Base-by-base conservation (phyloP, 179 eudicot genomes). In the Drosera spatulata region DNA sequence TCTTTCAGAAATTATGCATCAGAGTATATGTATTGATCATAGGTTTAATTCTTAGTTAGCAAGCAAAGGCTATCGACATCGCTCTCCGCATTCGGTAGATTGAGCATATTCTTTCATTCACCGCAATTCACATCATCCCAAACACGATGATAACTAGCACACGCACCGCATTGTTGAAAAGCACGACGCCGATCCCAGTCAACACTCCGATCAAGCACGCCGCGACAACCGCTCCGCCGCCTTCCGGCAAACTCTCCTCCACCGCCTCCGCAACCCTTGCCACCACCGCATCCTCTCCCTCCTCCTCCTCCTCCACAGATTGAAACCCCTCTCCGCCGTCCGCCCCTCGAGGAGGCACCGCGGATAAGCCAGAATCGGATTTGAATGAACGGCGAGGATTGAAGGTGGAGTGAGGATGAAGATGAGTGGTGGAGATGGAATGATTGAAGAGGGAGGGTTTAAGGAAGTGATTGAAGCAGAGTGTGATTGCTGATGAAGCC, bases 121-220 rank as follows among this genome's bases (percentile, higher is more conserved):
- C 45, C 45, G 33, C 33, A 43, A 43, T 43, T 43, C 6, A 7
- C 45, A 43, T 43, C 45, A 43, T 4, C 5, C 5, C 45, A 4
- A 43, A 0, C 8, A 43, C 33, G 45, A 43, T 4, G 45, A 43
- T 7, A 43, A 43, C 45, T 43, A 22, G 33, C 33, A 22, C 33
- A 55, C 69, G 45, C 65, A 91, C 97, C 64, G 68, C 65, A 64
- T 69, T 70, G 55, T 88, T 91, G 83, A 88, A 91, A 55, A 91
- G 55, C n/a, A 91, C 96, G 45, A 88, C 95, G 39, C 76, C 37
- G 52, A 81, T 56, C 10, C 98, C 96, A 56, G 96, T 88, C 50
- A 91, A 81, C 49, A 91, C 83, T 12, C 98, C 96, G 50, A 88
- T 78, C 22, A 88, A 51, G 58, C 91, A 88, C 52, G 96, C 91